Conservation (phyloP, 129 eudicot genomes). For the Tagetes patula region DNA sequence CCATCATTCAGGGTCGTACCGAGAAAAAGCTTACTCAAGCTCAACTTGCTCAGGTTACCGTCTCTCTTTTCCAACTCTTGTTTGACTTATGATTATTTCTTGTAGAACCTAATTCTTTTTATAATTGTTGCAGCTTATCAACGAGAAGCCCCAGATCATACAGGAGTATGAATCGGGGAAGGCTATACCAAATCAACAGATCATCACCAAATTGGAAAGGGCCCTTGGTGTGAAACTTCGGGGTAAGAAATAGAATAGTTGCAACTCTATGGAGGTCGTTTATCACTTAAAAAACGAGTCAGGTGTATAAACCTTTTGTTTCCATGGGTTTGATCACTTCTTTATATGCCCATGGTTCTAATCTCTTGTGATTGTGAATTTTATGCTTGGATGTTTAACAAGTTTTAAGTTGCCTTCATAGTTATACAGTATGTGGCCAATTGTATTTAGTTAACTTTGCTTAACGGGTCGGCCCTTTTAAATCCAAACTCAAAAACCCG, state of each 20-base stretch:
- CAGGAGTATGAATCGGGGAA: slow-evolving; percentile 99
- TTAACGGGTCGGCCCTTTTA: too few species aligned
- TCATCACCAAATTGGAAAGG: slow-evolving; percentile 85
- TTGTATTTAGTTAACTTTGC: background rate
- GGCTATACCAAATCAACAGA: slow-evolving; percentile 97
- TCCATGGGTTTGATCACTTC: slow-evolving; percentile 17
- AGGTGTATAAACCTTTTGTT: slow-evolving; percentile 27
- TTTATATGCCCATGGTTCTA: background rate
- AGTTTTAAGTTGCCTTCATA: slow-evolving; percentile 17
- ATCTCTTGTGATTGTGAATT: slow-evolving; percentile 16
- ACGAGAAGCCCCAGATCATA: slow-evolving; percentile 93
- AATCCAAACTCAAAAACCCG: too few species aligned
- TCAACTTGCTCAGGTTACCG: slow-evolving; percentile 87
- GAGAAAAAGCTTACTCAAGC: slow-evolving; percentile 97
- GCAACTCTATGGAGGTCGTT: slow-evolving; percentile 1
- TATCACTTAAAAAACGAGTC: slow-evolving; percentile 1
- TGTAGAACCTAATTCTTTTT: slow-evolving; percentile 10
- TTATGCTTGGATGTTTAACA: slow-evolving; percentile 21
- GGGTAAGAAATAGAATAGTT: slow-evolving; percentile 63
- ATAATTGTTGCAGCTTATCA: slow-evolving; percentile 57
- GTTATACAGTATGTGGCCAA: background rate
- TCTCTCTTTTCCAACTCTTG: background rate
- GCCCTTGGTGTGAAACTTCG: slow-evolving; percentile 92
- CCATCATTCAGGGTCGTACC: slow-evolving; percentile 85
- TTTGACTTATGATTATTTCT: background rate